Evolutionary conservation across 306 rosid genomes (phyloP).

Genomic region (Ormosia emarginata): DNA sequence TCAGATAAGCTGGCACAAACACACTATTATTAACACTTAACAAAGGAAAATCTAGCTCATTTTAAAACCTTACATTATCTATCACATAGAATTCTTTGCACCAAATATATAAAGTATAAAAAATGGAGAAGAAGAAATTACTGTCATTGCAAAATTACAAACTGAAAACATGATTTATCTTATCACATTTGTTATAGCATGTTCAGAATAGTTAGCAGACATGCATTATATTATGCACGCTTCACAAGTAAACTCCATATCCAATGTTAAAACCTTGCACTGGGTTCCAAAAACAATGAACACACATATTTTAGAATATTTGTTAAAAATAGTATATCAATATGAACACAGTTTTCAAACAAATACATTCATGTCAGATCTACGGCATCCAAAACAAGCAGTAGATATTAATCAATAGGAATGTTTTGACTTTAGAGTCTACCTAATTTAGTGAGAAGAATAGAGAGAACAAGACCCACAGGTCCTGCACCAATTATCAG

Average conservation of each 20-base stretch:
- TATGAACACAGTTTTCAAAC: neutral
- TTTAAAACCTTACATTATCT: slow-evolving; percentile 6
- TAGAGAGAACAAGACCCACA: slow-evolving; percentile 85
- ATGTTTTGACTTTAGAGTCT: neutral
- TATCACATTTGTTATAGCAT: neutral
- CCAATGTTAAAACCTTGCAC: neutral
- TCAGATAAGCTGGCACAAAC: neutral
- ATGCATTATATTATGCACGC: neutral
- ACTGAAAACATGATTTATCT: slow-evolving; percentile 10
- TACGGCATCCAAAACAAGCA: neutral
- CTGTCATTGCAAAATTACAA: neutral
- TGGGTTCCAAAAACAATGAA: neutral
- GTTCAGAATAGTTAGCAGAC: neutral
- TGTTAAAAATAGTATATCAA: neutral
- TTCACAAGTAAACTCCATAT: slow-evolving; percentile 4
- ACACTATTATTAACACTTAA: neutral
- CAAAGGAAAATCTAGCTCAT: slow-evolving; percentile 4
- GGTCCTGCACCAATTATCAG: slow-evolving; percentile 88
- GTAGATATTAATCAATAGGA: neutral
- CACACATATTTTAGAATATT: neutral
- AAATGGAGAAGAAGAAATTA: neutral
- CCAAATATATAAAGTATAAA: neutral
- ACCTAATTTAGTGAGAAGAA: slow-evolving; percentile 83
- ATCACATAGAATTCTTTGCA: neutral
- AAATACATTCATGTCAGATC: neutral